A percentile compares a stretch with the other conserved stretches of the same genome.
These are phyloP conservation scores for Apostasia ramifera DNA, from an alignment of 106 monocot genomes.

Conservation along the genomic window DNA sequence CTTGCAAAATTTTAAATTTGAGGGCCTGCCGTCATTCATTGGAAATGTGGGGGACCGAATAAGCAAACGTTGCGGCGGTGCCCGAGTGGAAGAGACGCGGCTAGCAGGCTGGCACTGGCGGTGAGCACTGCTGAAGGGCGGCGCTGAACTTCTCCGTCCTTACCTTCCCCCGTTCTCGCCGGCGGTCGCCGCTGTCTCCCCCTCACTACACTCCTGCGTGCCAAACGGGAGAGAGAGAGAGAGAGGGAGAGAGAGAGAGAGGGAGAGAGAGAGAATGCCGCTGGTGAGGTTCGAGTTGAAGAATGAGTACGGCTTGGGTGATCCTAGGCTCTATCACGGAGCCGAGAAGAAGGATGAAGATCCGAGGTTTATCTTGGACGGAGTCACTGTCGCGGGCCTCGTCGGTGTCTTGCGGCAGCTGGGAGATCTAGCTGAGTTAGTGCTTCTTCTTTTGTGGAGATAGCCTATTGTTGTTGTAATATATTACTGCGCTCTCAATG, in stretches of 20 bases:
- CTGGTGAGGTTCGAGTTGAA: constrained; percentile 29
- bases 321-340: constrained; percentile 27
- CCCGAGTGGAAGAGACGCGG: not conserved
- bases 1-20: too few relatives aligned
- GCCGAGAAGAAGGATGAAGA: constrained; percentile 26
- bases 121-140: not conserved
- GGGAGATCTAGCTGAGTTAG: constrained; percentile 51
- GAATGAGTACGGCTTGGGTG: constrained; percentile 51
- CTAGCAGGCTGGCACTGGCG: not conserved
- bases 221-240: not conserved
- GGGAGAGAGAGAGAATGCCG: constrained; percentile 6
- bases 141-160: too few relatives aligned
- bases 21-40: too few relatives aligned
- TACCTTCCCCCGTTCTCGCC: not conserved
- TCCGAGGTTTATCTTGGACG: constrained; percentile 28
- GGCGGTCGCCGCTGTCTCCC: not conserved
- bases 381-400: constrained; percentile 35
- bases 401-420: constrained; percentile 49
- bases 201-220: not conserved
- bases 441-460: not conserved
- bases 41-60: too few relatives aligned
- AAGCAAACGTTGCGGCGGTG: not conserved
- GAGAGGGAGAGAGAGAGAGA: not conserved
- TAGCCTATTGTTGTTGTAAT: constrained; percentile 3
- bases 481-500: not conserved